Percentiles rank a stretch among this genome's conserved stretches.
These are phyloP conservation scores for Pseudevernia furfuracea DNA, from an alignment of 495 filamentous ascomycete species.

Conservation along the genomic window DNA sequence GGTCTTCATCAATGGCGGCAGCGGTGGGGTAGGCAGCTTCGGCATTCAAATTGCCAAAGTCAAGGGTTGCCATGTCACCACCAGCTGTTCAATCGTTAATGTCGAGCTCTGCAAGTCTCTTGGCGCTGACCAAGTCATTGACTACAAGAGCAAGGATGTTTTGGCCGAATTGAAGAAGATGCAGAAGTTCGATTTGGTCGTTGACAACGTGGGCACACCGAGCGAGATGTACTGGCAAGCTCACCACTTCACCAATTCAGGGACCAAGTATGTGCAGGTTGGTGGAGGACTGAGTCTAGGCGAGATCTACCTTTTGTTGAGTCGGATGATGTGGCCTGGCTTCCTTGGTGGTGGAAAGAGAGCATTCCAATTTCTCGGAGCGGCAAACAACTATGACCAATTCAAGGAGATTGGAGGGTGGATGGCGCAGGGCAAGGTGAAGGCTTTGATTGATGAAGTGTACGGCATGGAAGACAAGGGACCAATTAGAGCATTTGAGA, in stretches of 20 bases:
- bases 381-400: constrained; percentile 39
- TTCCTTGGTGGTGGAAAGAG: constrained; percentile 60
- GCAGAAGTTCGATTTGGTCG: constrained; percentile 41
- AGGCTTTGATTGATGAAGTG: constrained; percentile 51
- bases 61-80: constrained; percentile 45
- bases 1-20: constrained; percentile 54
- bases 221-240: constrained; percentile 39
- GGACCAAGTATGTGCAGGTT: constrained; percentile 43
- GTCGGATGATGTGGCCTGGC: constrained; percentile 40
- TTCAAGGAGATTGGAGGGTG: constrained; percentile 49
- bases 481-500: constrained; percentile 54
- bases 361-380: constrained; percentile 29
- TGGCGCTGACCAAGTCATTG: constrained; percentile 52
- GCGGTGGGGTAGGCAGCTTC: constrained; percentile 45
- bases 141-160: constrained; percentile 46
- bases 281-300: constrained; percentile 26
- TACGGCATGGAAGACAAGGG: constrained; percentile 45
- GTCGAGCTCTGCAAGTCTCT: constrained; percentile 42
- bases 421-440: constrained; percentile 55
- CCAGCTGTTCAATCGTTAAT: constrained; percentile 45
- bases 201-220: constrained; percentile 47
- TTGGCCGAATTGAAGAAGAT: constrained; percentile 36
- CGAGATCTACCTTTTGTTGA: constrained; percentile 18
- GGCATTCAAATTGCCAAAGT: constrained; percentile 53
- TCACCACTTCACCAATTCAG: constrained; percentile 39